These are phyloP conservation scores for Lippia alba DNA, from an alignment of 305 asterid genomes.

Conservation along the genomic window DNA sequence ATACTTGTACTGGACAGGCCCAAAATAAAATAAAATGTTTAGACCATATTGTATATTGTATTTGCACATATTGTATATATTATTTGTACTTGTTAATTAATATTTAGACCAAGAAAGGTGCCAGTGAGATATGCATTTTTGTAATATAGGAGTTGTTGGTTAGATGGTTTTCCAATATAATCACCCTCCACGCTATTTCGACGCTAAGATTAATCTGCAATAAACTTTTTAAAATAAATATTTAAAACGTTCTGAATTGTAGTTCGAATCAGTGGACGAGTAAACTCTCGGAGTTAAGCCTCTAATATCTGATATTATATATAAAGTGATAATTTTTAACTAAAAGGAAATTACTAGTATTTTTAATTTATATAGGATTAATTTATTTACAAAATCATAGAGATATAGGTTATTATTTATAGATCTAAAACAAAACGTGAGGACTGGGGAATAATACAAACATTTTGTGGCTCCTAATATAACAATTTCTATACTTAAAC, in stretches of 20 bases:
- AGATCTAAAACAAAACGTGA: background rate
- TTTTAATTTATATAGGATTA: no score
- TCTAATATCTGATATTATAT: no score
- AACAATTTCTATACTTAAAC: slow-evolving; percentile 5
- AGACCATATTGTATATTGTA: background rate
- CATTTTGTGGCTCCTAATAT: no score
- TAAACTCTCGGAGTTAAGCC: no score
- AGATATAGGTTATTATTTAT: no score
- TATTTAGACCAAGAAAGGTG: slow-evolving; percentile 15
- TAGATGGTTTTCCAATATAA: background rate
- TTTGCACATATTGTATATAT: background rate
- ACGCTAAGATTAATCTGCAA: slow-evolving; percentile 3
- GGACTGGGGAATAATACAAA: no score
- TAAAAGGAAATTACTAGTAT: no score
- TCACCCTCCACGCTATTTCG: slow-evolving; percentile 33
- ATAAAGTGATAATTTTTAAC: no score
- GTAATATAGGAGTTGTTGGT: slow-evolving; percentile 40
- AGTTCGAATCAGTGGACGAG: no score
- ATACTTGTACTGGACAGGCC: background rate
- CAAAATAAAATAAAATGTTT: background rate
- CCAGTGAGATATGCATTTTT: background rate
- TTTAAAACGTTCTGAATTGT: no score
- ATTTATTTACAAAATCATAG: no score
- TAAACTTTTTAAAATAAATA: background rate
- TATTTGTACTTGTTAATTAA: background rate